These are phyloP conservation scores for Petasospora fabianii DNA, from an alignment of 1,139 yeast genomes.

Conservation along the genomic window DNA sequence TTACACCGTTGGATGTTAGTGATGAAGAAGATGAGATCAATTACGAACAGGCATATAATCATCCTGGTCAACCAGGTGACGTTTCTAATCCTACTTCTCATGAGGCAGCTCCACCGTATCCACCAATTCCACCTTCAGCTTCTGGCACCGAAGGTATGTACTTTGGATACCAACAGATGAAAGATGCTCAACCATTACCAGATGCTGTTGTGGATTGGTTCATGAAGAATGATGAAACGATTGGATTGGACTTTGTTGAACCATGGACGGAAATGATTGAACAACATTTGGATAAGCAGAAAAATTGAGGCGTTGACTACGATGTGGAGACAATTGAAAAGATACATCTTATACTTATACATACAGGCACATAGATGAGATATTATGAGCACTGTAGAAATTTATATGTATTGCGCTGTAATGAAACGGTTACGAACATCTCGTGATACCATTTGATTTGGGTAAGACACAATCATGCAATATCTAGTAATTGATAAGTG, in stretches of 20 bases:
- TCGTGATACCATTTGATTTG: too few species aligned
- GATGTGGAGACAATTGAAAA: too few species aligned
- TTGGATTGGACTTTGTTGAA: slow-evolving; percentile 83
- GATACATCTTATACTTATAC: too few species aligned
- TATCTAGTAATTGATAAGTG: too few species aligned
- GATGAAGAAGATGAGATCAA: slow-evolving; percentile 23
- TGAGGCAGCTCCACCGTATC: slow-evolving; percentile 4
- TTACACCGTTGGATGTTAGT: slow-evolving; percentile 21
- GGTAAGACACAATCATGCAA: too few species aligned
- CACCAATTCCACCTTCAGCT: slow-evolving; percentile 8
- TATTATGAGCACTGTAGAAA: too few species aligned
- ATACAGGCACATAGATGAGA: too few species aligned
- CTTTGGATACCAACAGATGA: slow-evolving; percentile 21
- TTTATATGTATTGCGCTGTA: too few species aligned
- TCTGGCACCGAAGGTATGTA: slow-evolving; percentile 8
- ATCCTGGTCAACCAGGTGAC: too few species aligned
- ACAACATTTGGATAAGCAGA: slow-evolving; percentile 35
- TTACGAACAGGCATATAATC: slow-evolving; percentile 6
- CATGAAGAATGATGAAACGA: slow-evolving; percentile 52
- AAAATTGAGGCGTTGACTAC: too few species aligned
- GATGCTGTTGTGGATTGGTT: slow-evolving; percentile 73
- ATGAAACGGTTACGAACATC: too few species aligned
- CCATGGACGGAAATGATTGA: slow-evolving; percentile 88
- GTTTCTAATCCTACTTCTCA: too few species aligned
- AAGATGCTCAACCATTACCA: slow-evolving; percentile 30